Base-by-base conservation (phyloP, 2,329 filamentous ascomycete species). In the Dissoconium aciculare region DNA sequence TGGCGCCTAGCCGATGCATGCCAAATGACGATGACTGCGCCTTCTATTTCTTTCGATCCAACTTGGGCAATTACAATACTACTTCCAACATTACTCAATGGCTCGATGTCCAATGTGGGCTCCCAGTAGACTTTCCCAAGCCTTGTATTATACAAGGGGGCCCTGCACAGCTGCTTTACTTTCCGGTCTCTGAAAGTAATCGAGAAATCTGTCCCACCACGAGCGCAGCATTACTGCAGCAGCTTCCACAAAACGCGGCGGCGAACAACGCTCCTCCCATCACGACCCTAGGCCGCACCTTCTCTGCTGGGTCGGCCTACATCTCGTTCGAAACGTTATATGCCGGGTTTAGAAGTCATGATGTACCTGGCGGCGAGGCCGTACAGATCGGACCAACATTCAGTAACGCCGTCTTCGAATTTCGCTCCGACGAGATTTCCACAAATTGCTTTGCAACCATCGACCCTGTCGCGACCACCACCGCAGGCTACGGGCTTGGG, bases 81-180 rank as follows among this genome's bases (percentile, higher is more conserved):
- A 23, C 8, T n/a, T 8, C 19, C 19, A n/a, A 23, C 19, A 23
- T 23, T n/a, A 37, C 36, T 15, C 31, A 27, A 15, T 27, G 28
- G 12, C 11, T 45, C 4, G 27, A 31, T 2, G 19, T 16, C 2
- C 35, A 36, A 11, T 46, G 42, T 24, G 41, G 41, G 2, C 28
- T 25, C 10, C 38, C 42, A 3, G 30, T 37, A 8, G 36, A 32
- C 26, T 15, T 30, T 3, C 21, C 30, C 4, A 13, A 39, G 13
- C 33, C 39, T 26, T 48, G 43, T 31, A 35, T 45, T 3, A 34
- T 47, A 6, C 34, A 33, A 25, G 44, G 45, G 11, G 45, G 45
- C 5, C 45, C 43, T 6, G 36, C 45, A 3, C 29, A 38, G 11
- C 36, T 48, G 8, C 32, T 44, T 13, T 47, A 46, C 33, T 47